phyloP scores from a whole-genome alignment of 306 rosid genomes.

The Mimosa pudica region DNA sequence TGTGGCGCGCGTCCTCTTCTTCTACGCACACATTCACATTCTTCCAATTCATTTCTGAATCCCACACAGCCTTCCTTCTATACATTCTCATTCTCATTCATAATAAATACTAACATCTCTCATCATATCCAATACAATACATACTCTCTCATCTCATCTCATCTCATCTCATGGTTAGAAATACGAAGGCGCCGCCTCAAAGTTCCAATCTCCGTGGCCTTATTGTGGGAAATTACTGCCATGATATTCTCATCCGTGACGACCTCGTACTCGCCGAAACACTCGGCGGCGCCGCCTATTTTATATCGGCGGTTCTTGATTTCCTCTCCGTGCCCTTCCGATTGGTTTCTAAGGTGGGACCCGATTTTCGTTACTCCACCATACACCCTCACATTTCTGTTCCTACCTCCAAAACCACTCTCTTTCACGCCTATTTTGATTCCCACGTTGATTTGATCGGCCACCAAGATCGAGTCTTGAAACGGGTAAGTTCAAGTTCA shows the following conservation, averaged over 20 bases:
- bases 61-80: not conserved
- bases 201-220: slow-evolving; percentile 50
- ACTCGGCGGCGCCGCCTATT: slow-evolving; percentile 86
- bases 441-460: slow-evolving; percentile 38
- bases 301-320: slow-evolving; percentile 71
- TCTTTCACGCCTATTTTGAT: slow-evolving; percentile 79
- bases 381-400: slow-evolving; percentile 49
- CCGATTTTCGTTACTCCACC: slow-evolving; percentile 61
- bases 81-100: not conserved
- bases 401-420: slow-evolving; percentile 56
- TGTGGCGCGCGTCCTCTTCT: slow-evolving; percentile 19
- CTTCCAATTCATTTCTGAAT: not conserved
- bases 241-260: slow-evolving; percentile 76
- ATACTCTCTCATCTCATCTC: too few relatives aligned
- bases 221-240: slow-evolving; percentile 84
- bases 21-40: not conserved
- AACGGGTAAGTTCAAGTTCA: slow-evolving; percentile 41
- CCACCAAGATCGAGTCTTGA: slow-evolving; percentile 60
- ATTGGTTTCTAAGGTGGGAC: slow-evolving; percentile 74
- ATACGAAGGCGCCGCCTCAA: slow-evolving; percentile 29
- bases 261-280: slow-evolving; percentile 52
- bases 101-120: too few relatives aligned
- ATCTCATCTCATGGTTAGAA: slow-evolving; percentile 50
- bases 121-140: too few relatives aligned
- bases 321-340: slow-evolving; percentile 50